Evolutionary conservation across 2,329 filamentous ascomycete species (phyloP), one percentile per base, ranked within the genome.

Genomic region (Penicillium hesseltinei): DNA sequence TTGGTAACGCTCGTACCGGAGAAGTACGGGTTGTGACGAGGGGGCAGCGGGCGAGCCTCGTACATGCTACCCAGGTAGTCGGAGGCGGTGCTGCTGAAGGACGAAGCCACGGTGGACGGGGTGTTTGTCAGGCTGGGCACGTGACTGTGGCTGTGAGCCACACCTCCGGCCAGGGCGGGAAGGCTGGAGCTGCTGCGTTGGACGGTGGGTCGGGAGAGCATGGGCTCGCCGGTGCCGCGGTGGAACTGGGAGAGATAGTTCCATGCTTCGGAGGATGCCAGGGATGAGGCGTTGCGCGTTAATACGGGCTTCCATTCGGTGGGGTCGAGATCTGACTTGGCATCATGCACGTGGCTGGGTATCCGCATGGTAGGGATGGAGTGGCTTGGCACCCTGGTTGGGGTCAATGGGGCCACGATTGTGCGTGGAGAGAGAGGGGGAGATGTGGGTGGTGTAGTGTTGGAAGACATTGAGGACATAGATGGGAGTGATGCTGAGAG

Each of bases 301-400:
- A 76, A 72, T 68, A 77, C 73, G 23, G 78, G 78, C 70, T 80
- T 80, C 78, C 78, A 80, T 71, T 80, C 77, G 49, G 77, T 77
- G 51, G 78, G 78, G 68, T 80, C 78, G 59, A 77, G 74, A 78
- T 80, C 78, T 62, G 76, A 68, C 52, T 71, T 74, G 71, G 63
- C 64, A 47, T 74, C 68, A 59, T 77, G 73, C 44, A 69, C 47
- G 57, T 74, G 67, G 57, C 64, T 54, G 44, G 74, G 71, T 78
- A 79, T 79, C 70, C 74, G 69, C 62, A 67, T 60, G 51, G 63
- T 33, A 9, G 66, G 64, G 47, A 46, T 45, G 27, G 39, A 15
- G 36, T 51, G 35, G 17, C 50, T 52, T 33, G 66, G 67, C 33
- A 62, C 60, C 47, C 66, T 63, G 27, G 74, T 76, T 31, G 75